Conservation (phyloP, 2,329 filamentous ascomycete species). For the Cercospora zeae-maydis region DNA sequence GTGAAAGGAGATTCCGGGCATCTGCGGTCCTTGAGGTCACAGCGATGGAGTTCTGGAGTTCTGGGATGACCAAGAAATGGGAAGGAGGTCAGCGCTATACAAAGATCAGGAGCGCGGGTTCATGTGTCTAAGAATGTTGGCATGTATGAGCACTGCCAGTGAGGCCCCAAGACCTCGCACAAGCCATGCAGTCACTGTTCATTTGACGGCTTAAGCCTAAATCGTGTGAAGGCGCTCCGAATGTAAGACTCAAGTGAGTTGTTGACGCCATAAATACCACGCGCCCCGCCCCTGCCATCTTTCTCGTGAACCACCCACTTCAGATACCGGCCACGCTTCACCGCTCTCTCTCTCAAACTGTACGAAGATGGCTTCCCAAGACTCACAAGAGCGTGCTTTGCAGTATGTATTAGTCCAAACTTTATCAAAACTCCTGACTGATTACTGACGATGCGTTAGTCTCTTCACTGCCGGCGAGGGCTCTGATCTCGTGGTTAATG, state of each 20-base stretch:
- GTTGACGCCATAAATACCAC: not conserved
- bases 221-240: not conserved
- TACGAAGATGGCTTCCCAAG: not conserved
- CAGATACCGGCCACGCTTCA: not conserved
- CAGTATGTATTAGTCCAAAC: not conserved
- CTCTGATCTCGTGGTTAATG: not conserved
- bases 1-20: constrained; percentile 37
- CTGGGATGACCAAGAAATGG: not conserved
- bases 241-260: not conserved
- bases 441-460: not conserved
- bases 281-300: not conserved
- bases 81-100: not conserved
- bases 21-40: constrained; percentile 4
- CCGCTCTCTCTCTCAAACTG: not conserved
- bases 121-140: not conserved
- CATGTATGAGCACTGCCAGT: not conserved
- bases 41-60: constrained; percentile 19
- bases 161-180: not conserved
- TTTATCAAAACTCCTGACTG: not conserved
- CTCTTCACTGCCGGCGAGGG: not conserved
- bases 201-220: not conserved
- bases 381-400: not conserved
- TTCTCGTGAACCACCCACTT: not conserved
- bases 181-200: not conserved
- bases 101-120: not conserved